Evolutionary conservation across 257 asterid species (phyloP).

Genomic region (Petrea volubilis): DNA sequence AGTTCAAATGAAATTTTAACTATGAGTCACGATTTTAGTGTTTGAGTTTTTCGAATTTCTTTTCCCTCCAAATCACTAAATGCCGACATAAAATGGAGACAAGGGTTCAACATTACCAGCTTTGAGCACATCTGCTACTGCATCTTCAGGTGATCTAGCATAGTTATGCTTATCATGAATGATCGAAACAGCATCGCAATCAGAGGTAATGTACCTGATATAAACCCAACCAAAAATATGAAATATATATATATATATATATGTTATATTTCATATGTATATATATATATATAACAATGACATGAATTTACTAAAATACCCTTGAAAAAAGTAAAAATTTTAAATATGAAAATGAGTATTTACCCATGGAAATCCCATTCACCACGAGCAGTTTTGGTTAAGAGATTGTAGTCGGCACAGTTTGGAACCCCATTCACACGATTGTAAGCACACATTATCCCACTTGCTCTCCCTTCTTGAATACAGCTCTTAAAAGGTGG

Average conservation of each 20-base stretch:
- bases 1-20: too few species aligned
- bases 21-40: too few species aligned
- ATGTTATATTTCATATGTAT: too few species aligned
- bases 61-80: not conserved
- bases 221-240: not conserved
- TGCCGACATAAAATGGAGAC: not conserved
- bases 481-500: slow-evolving; percentile 84
- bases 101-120: slow-evolving; percentile 54
- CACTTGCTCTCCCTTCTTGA: slow-evolving; percentile 74
- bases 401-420: slow-evolving; percentile 74
- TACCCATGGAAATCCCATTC: slow-evolving; percentile 85
- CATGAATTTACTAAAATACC: not conserved
- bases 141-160: slow-evolving; percentile 66
- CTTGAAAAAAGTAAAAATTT: not conserved
- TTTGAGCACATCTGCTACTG: slow-evolving; percentile 72
- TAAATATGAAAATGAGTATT: not conserved
- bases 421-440: slow-evolving; percentile 82
- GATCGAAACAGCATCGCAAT: slow-evolving; percentile 71
- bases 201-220: slow-evolving; percentile 80
- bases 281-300: not conserved
- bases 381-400: slow-evolving; percentile 68
- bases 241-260: not conserved
- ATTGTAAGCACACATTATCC: slow-evolving; percentile 96
- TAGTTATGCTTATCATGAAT: slow-evolving; percentile 59
- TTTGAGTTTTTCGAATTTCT: not conserved